These are phyloP conservation scores for Dothideomycetidae sp. DNA, from an alignment of 2,329 filamentous ascomycete species.

Conservation along the genomic window DNA sequence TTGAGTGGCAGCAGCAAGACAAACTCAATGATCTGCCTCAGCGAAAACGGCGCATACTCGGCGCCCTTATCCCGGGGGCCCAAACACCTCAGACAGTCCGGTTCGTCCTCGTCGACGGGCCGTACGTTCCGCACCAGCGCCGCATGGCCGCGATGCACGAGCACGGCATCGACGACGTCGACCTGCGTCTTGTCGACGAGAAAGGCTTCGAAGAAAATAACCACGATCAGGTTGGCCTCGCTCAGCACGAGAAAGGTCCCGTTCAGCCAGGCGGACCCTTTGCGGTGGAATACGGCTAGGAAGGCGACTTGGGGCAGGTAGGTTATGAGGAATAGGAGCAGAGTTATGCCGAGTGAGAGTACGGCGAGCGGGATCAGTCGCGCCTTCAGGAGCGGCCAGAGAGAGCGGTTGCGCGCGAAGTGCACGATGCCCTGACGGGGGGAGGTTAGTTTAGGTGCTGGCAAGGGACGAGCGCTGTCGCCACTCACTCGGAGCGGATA, in stretches of 20 bases:
- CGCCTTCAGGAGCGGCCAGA: constrained; percentile 66
- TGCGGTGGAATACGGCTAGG: constrained; percentile 75
- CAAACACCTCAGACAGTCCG: constrained; percentile 60
- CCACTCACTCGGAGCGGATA: constrained; percentile 20
- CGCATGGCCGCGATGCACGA: constrained; percentile 59
- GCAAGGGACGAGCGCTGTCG: not conserved
- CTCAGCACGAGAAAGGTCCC: constrained; percentile 70
- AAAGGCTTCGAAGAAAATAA: constrained; percentile 39
- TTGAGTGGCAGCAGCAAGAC: constrained; percentile 56
- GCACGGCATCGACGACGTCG: constrained; percentile 66
- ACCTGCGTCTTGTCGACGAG: constrained; percentile 58
- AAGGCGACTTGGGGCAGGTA: constrained; percentile 85
- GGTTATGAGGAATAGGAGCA: constrained; percentile 74
- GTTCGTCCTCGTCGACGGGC: constrained; percentile 57
- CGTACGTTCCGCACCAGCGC: constrained; percentile 47
- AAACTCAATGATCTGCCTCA: constrained; percentile 82
- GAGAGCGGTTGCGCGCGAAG: constrained; percentile 60
- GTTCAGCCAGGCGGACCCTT: constrained; percentile 70
- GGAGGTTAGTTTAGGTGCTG: constrained; percentile 2
- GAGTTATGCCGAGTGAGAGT: constrained; percentile 68
- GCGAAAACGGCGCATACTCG: constrained; percentile 74
- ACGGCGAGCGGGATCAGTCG: constrained; percentile 69
- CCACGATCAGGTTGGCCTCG: constrained; percentile 47
- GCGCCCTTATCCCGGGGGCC: constrained; percentile 66
- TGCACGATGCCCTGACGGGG: constrained; percentile 60